Percentiles rank a stretch among this genome's conserved stretches.
Evolutionary conservation across 306 rosid genomes (phyloP).

Genomic region (Calophaca sinica): DNA sequence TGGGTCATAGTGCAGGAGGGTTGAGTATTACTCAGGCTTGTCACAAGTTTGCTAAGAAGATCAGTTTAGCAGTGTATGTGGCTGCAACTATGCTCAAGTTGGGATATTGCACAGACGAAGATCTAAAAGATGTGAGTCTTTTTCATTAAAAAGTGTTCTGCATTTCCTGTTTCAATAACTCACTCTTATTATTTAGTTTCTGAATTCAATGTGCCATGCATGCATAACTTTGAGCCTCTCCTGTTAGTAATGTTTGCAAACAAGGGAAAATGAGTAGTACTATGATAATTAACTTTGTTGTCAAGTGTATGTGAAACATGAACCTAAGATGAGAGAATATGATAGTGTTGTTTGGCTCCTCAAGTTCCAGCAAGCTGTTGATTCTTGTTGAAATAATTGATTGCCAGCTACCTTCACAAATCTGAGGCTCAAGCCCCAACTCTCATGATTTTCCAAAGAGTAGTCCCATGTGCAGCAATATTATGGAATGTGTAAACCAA

Average conservation of each 20-base stretch:
- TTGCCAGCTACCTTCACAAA: constrained; percentile 51
- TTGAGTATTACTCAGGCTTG: constrained; percentile 76
- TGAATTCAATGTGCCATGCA: constrained; percentile 9
- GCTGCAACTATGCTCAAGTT: constrained; percentile 91
- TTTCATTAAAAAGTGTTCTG: constrained; percentile 10
- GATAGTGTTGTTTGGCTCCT: constrained; percentile 15
- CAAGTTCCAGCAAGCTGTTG: constrained; percentile 40
- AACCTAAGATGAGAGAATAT: background rate
- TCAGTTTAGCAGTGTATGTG: constrained; percentile 69
- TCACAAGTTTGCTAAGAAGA: constrained; percentile 72
- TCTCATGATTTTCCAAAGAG: constrained; percentile 23
- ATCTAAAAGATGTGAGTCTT: constrained; percentile 62
- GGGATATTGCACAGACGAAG: constrained; percentile 67
- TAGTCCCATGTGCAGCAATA: constrained; percentile 13
- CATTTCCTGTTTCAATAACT: background rate
- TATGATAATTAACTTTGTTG: constrained; percentile 20
- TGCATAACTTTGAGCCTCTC: background rate
- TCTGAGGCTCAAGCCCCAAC: constrained; percentile 18
- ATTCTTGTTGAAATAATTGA: constrained; percentile 40
- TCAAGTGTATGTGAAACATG: background rate
- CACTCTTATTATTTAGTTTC: background rate
- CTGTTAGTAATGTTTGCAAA: background rate
- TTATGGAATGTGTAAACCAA: constrained; percentile 3
- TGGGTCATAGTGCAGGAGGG: constrained; percentile 96
- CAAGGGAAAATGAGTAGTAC: background rate